Evolutionary conservation across 2,329 filamentous ascomycete genomes (phyloP).

Genomic region (Stemphylium lycopersici): DNA sequence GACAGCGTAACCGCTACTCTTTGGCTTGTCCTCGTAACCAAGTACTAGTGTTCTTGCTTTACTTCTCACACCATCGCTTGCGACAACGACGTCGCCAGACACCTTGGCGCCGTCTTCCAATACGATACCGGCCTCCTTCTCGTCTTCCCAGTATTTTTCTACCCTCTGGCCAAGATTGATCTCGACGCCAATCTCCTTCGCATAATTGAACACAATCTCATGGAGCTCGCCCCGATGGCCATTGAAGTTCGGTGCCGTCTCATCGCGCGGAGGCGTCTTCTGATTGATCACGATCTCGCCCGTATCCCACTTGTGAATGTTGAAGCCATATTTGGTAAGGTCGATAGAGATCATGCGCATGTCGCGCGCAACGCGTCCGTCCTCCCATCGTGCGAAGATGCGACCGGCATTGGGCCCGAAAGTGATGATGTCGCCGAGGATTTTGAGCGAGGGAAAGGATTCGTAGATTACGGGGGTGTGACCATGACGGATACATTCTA

Average conservation of each 20-base stretch:
- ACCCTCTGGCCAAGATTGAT: slow-evolving; percentile 62
- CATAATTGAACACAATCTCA: slow-evolving; percentile 64
- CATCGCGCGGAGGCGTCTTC: slow-evolving; percentile 51
- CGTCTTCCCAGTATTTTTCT: slow-evolving; percentile 62
- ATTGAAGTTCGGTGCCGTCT: slow-evolving; percentile 63
- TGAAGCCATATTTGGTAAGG: slow-evolving; percentile 61
- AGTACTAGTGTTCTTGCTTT: slow-evolving; percentile 59
- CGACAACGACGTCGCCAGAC: slow-evolving; percentile 57
- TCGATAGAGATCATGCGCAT: slow-evolving; percentile 61
- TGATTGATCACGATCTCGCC: slow-evolving; percentile 67
- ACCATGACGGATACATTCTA: slow-evolving; percentile 67
- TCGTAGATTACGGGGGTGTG: slow-evolving; percentile 66
- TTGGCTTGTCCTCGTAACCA: slow-evolving; percentile 59
- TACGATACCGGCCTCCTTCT: slow-evolving; percentile 58
- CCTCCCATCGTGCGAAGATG: slow-evolving; percentile 65
- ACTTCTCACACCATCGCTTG: slow-evolving; percentile 61
- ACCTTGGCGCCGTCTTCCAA: slow-evolving; percentile 57
- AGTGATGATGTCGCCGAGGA: slow-evolving; percentile 67
- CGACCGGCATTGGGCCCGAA: slow-evolving; percentile 67
- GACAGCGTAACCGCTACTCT: slow-evolving; percentile 61
- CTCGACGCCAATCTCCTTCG: slow-evolving; percentile 60
- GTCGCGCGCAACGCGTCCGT: slow-evolving; percentile 55
- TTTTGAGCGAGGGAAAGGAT: slow-evolving; percentile 62
- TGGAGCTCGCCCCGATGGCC: slow-evolving; percentile 67
- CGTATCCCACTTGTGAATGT: slow-evolving; percentile 65